Evolutionary conservation across 805 yeast genomes (phyloP).

Genomic region (Candida nonsorbophila): DNA sequence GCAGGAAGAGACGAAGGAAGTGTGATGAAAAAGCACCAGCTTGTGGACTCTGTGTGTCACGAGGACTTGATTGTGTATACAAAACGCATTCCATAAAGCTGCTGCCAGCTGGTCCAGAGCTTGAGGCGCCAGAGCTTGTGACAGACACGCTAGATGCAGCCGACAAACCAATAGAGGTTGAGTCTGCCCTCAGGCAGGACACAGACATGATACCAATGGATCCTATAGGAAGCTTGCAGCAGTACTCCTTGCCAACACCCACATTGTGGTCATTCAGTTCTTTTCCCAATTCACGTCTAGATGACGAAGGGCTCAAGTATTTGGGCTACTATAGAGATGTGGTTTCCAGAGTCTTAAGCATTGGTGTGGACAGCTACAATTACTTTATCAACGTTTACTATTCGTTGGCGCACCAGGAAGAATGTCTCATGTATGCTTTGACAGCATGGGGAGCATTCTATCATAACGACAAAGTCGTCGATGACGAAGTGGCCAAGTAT

Average conservation of each 20-base stretch:
- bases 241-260: neutral
- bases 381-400: constrained; percentile 18
- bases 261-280: too few relatives aligned
- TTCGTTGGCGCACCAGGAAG: constrained; percentile 13
- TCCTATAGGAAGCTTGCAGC: too few relatives aligned
- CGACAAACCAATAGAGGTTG: too few relatives aligned
- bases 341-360: constrained; percentile 12
- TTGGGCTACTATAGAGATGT: constrained; percentile 13
- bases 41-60: constrained; percentile 12
- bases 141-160: too few relatives aligned
- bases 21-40: constrained; percentile 19
- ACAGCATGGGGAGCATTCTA: constrained; percentile 25
- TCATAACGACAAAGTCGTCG: constrained; percentile 9
- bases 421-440: constrained; percentile 15
- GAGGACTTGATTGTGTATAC: constrained; percentile 12
- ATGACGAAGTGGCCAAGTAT: constrained; percentile 6
- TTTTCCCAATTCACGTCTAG: constrained; percentile 7
- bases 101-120: too few relatives aligned
- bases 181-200: too few relatives aligned
- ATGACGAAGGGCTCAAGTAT: constrained; percentile 11
- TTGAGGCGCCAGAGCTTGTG: too few relatives aligned
- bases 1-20: constrained; percentile 13
- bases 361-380: constrained; percentile 14
- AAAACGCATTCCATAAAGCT: too few relatives aligned
- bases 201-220: too few relatives aligned